Percentiles rank a stretch among this genome's conserved stretches.
Conservation (phyloP, 768 basidiomycete species). For the Lanmaoa pseudosensibilis region DNA sequence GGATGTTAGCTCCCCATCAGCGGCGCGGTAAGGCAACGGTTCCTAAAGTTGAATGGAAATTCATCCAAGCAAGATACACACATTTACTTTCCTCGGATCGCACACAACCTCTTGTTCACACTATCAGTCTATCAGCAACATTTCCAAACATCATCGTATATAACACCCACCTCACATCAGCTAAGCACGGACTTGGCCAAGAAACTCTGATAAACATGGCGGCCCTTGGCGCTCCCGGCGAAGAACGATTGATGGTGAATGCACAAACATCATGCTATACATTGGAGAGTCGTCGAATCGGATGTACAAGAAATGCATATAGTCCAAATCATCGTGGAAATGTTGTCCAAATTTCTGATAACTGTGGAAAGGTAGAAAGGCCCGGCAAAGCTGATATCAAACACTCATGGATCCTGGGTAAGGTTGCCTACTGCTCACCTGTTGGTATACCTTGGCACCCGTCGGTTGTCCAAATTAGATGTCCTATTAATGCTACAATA, state of each 20-base stretch:
- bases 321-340: background rate
- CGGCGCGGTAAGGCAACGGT: too few relatives aligned
- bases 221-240: background rate
- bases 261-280: background rate
- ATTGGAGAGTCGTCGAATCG: too few relatives aligned
- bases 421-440: background rate
- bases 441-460: background rate
- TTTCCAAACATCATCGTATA: too few relatives aligned
- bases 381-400: background rate
- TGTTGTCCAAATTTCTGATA: constrained; percentile 4
- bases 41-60: too few relatives aligned
- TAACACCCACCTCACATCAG: background rate
- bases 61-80: too few relatives aligned
- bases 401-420: background rate
- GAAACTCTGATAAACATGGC: background rate
- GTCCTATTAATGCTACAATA: background rate
- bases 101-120: too few relatives aligned
- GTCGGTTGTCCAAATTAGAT: background rate
- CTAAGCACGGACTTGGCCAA: background rate
- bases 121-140: too few relatives aligned
- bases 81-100: too few relatives aligned
- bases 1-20: too few relatives aligned
- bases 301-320: background rate
- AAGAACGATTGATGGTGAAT: background rate
- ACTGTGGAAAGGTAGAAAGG: background rate